Evolutionary conservation across 148 eudicot species (phyloP), one percentile per base, ranked within the genome.

Genomic region (Arctostaphylos glauca): DNA sequence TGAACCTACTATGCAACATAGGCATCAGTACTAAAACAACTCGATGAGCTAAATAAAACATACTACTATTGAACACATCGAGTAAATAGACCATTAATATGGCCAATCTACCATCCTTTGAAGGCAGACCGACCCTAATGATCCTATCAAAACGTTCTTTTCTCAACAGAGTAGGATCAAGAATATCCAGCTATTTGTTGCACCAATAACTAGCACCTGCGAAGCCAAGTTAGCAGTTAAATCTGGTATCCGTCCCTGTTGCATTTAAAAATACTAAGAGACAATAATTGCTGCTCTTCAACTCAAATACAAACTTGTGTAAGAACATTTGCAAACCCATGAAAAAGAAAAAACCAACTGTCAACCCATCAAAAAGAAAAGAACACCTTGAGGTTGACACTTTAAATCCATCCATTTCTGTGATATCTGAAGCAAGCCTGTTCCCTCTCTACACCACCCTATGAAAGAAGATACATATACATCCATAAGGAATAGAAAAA

Each of bases 401-500:
- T 91, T 91, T 92, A 74, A 96, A 96, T 53, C 98, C 98, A 87
- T 96, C 98, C 98, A 96, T 91, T 85, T 96, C 98, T 3, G 98
- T 94, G 50, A 96, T 86, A 96, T 92, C 83, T 96, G 98, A 87
- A 94, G 97, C 75, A 96, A 86, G 60, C 98, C 86, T 95, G 98
- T 92, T 95, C 98, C 89, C 98, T 90, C 85, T 95, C 98, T 46
- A 97, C 98, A 81, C 98, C 98, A 80, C 98, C 98, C 94, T 92
- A 83, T 58, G 38, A 59, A 86, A 77, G 73, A 71, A 67, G 23
- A 46, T 54, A 73, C 81, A n/a, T n/a, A 58, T 38, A 31, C 38
- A 31, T 31, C 38, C 38, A 31, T 1, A 31, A 31, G 38, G 38
- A 31, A 31, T 76, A 60, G 72, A 56, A 12, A 60, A 44, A 13